phyloP scores from a whole-genome alignment of 768 basidiomycete species.

The Tubosaeta sp. region DNA sequence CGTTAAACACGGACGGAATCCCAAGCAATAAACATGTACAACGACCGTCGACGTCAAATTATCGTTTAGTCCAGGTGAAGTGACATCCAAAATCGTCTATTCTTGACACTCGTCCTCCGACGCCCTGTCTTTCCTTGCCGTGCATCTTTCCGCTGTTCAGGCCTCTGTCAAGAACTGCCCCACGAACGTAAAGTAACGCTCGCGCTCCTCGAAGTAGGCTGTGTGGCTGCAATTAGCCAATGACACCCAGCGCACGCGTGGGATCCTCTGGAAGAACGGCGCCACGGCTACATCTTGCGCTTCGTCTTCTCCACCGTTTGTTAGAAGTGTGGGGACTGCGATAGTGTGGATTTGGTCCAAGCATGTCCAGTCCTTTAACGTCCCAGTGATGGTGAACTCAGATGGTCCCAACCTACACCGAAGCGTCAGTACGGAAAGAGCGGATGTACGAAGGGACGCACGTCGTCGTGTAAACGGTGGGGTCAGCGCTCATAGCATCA shows the following conservation, averaged over 20 bases:
- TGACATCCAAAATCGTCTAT: too few relatives aligned
- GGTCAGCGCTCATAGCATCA: slow-evolving; percentile 22
- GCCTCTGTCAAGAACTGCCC: slow-evolving; percentile 17
- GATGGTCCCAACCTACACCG: slow-evolving; percentile 18
- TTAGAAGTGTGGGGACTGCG: slow-evolving; percentile 34
- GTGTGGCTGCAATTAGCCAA: slow-evolving; percentile 23
- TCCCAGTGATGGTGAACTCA: slow-evolving; percentile 38
- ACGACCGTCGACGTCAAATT: too few relatives aligned
- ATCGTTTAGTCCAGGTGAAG: too few relatives aligned
- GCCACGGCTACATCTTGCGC: slow-evolving; percentile 32
- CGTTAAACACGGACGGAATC: too few relatives aligned
- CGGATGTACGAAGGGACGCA: slow-evolving; percentile 11
- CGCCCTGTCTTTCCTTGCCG: too few relatives aligned
- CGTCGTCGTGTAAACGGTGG: slow-evolving; percentile 33
- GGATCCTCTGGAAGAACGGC: slow-evolving; percentile 33
- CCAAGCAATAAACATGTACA: too few relatives aligned
- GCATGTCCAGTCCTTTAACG: slow-evolving; percentile 45
- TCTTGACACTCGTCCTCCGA: too few relatives aligned
- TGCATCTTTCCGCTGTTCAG: too few relatives aligned
- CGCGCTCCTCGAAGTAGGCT: slow-evolving; percentile 13
- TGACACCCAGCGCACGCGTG: slow-evolving; percentile 34
- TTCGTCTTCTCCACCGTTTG: slow-evolving; percentile 36
- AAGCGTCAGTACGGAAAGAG: background rate
- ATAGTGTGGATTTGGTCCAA: slow-evolving; percentile 41
- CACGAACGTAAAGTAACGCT: slow-evolving; percentile 17